Conservation (phyloP, 129 eudicot species). For the Ambrosia trifida region DNA sequence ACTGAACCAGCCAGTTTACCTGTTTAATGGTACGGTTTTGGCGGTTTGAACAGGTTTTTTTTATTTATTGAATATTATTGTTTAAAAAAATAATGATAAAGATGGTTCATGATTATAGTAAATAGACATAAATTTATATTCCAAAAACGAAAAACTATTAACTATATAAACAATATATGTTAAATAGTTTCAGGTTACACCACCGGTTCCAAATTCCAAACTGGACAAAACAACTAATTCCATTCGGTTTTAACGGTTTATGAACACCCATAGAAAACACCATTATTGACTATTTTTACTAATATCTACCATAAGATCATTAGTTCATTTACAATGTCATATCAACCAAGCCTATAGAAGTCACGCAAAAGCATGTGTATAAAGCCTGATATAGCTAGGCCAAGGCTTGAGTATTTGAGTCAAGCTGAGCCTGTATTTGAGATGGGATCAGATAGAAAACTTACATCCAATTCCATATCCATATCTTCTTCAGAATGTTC, state of each 20-base stretch:
- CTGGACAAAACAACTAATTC: too few species aligned
- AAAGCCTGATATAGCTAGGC: background rate
- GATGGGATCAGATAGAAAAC: conserved; percentile 32
- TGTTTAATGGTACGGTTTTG: too few species aligned
- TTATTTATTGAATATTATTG: background rate
- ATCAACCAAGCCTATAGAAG: conserved; percentile 7
- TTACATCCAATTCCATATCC: conserved; percentile 65
- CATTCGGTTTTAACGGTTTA: too few species aligned
- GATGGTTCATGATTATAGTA: too few species aligned
- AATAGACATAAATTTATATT: too few species aligned
- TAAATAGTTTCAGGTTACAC: too few species aligned
- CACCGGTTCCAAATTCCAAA: too few species aligned
- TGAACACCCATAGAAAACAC: background rate
- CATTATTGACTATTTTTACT: background rate
- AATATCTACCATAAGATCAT: background rate
- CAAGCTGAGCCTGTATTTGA: background rate
- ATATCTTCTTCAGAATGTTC: conserved; percentile 47
- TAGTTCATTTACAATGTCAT: background rate
- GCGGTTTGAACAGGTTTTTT: background rate
- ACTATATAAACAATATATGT: too few species aligned
- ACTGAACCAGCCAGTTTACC: too few species aligned
- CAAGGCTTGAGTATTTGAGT: background rate
- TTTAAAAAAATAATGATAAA: too few species aligned
- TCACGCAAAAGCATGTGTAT: background rate
- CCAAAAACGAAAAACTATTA: too few species aligned